phyloP scores from a whole-genome alignment of 2,329 filamentous ascomycete species.

The Beauveria varroae region DNA sequence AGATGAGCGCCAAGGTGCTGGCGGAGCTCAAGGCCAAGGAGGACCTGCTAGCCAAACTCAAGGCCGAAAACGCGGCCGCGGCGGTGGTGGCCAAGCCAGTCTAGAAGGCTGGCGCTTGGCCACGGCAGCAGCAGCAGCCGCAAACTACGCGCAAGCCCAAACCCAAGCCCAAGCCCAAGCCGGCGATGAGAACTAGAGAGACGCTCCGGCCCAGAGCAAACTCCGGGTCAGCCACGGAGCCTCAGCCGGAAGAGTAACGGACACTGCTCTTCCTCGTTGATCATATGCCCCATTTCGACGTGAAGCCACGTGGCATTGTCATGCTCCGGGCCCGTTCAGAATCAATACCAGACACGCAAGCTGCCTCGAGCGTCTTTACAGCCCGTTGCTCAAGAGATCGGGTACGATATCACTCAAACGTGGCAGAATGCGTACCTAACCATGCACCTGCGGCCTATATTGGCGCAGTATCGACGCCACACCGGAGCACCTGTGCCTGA shows the following conservation, averaged over 20 bases:
- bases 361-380: not conserved
- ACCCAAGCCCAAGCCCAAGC: not conserved
- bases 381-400: not conserved
- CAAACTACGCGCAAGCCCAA: constrained; percentile 1
- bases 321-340: too few relatives aligned
- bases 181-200: not conserved
- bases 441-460: not conserved
- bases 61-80: constrained; percentile 47
- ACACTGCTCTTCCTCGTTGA: not conserved
- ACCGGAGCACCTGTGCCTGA: not conserved
- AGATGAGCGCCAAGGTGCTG: constrained; percentile 51
- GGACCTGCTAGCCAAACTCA: constrained; percentile 51
- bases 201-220: not conserved
- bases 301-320: not conserved
- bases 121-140: not conserved
- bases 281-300: too few relatives aligned
- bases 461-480: not conserved
- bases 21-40: constrained; percentile 59
- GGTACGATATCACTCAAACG: not conserved
- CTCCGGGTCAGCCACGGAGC: not conserved
- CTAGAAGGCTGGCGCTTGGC: constrained; percentile 17
- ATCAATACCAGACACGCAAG: not conserved
- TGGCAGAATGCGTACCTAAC: not conserved
- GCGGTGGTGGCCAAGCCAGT: constrained; percentile 23
- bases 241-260: not conserved